Percentiles rank a stretch among this genome's conserved stretches.
These are phyloP conservation scores for Penicillium crystallinum DNA, from an alignment of 495 filamentous ascomycete species.

Conservation along the genomic window DNA sequence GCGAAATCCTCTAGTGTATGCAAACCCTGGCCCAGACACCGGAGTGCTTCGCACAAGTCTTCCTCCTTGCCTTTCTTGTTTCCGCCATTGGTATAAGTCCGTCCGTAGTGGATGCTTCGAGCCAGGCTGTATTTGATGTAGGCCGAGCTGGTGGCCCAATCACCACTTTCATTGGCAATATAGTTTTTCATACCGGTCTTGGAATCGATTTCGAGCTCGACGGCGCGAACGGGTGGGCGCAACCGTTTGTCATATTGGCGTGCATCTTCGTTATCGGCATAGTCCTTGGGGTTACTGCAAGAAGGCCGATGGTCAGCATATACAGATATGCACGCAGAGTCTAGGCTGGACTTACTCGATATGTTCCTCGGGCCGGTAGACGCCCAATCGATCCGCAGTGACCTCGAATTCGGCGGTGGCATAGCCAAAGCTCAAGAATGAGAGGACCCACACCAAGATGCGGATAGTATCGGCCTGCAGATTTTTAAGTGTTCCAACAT, in stretches of 20 bases:
- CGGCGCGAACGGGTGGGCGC: slow-evolving; percentile 63
- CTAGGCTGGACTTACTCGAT: slow-evolving; percentile 51
- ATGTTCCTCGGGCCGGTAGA: slow-evolving; percentile 93
- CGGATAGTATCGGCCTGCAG: slow-evolving; percentile 88
- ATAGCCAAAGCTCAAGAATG: slow-evolving; percentile 91
- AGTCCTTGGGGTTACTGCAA: slow-evolving; percentile 71
- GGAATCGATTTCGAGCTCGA: slow-evolving; percentile 78
- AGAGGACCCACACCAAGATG: slow-evolving; percentile 84
- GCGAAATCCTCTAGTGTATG: slow-evolving; percentile 95
- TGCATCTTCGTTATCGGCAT: slow-evolving; percentile 85
- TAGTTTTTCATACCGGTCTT: slow-evolving; percentile 98
- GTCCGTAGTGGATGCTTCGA: slow-evolving; percentile 83
- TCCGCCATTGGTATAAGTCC: slow-evolving; percentile 73
- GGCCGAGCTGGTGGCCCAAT: slow-evolving; percentile 83
- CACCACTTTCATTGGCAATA: slow-evolving; percentile 82
- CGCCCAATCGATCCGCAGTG: slow-evolving; percentile 81
- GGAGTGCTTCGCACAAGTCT: slow-evolving; percentile 84
- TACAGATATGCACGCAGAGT: neutral
- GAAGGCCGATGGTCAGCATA: neutral
- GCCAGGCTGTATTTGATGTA: slow-evolving; percentile 83
- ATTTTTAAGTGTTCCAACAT: slow-evolving; percentile 84
- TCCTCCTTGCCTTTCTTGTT: slow-evolving; percentile 64
- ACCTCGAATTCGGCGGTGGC: slow-evolving; percentile 98
- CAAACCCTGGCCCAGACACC: slow-evolving; percentile 83
- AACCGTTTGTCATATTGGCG: slow-evolving; percentile 79